Evolutionary conservation across 1,284 basidiomycete species (phyloP), one percentile per base, ranked within the genome.

Genomic region (Leccinum angustisporum): DNA sequence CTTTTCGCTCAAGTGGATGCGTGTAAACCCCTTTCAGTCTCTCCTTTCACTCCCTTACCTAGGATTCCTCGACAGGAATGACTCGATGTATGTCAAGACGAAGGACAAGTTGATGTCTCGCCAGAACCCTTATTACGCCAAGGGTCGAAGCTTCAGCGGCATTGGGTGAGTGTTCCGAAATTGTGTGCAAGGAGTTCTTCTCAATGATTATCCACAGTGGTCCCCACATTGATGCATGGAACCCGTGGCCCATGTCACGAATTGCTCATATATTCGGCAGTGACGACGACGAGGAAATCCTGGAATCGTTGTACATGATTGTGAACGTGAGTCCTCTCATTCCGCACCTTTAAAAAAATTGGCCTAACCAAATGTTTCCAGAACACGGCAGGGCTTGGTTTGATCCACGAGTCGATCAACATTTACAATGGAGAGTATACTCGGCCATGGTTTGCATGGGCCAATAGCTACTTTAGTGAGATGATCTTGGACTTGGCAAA

Each of bases 401-500:
- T 92, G 50, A 89, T 92, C 56, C 90, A 92, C 68, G 90, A 92
- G 72, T 88, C 86, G 1, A 81, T 85, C 68, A 82, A 81, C 21
- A 87, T 91, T 61, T 87, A 88, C 72, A 73, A 86, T 53, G 67
- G 72, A 14, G 79, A 81, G 40, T 92, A 87, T 68, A 91, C 89
- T n/a, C 80, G 90, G 16, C 81, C 85, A 14, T 92, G 90, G 90
- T 92, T 92, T 73, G 90, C 90, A 14, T 92, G 90, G 90, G 89
- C 86, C 13, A 91, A 91, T 71, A 88, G 87, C 70, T 91, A 88
- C 72, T 91, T 90, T 67, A 84, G 88, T 43, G 88, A 90, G 77
- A 91, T 92, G 90, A 75, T 92, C 33, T 75, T 92, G 58, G 90
- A 92, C 68, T 78, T 92, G 43, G 90, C 90, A 40, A 77, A 84